Evolutionary conservation across 164 flowering plant species (phyloP), one percentile per base, ranked within the genome.

Genomic region (Vitis riparia): DNA sequence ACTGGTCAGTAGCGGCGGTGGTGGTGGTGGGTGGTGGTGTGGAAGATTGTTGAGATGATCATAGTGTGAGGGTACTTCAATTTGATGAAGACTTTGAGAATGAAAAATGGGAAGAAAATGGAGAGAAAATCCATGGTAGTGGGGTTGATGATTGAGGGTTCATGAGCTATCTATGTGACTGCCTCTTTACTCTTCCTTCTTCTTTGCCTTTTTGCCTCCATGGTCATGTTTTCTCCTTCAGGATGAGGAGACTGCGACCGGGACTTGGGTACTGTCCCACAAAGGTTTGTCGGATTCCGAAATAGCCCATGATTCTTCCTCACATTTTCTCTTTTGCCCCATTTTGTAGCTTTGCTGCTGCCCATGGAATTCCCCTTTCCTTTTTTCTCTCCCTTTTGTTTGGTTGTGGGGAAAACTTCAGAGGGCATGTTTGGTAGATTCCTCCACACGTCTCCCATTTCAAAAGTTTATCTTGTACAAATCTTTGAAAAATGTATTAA

Each of bases 51-150:
- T 37, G 53, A 72, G 11, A 68, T 68, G 67, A 72, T 72, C 6
- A 60, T 19, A 59, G 75, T 60, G 37, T 76, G 72, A 11, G 72
- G 71, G 63, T 76, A 61, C 67, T 76, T 76, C 19, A 76, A 53
- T 60, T 68, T 72, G 52, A 76, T 44, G 10, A 68, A 66, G 2
- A 76, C 57, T 57, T 68, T 76, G 2, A 76, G 27, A 47, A 76
- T 5, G 75, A 76, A 76, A 64, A 76, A 76, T 15, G 79, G 76
- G n/a, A 76, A 37, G 65, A 76, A 72, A n/a, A 76, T 70, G 11
- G 72, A 68, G 9, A 72, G 67, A 51, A 76, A 76, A 72, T 76
- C 79, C 79, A 72, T 76, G 1, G n/a, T 53, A n/a, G 56, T 11
- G 14, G 56, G 56, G 56, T 53, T 51, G 13, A 51, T 51, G 53